Conservation (phyloP, 176 grass and related monocot species). For the Rhynchospora tenuis region DNA sequence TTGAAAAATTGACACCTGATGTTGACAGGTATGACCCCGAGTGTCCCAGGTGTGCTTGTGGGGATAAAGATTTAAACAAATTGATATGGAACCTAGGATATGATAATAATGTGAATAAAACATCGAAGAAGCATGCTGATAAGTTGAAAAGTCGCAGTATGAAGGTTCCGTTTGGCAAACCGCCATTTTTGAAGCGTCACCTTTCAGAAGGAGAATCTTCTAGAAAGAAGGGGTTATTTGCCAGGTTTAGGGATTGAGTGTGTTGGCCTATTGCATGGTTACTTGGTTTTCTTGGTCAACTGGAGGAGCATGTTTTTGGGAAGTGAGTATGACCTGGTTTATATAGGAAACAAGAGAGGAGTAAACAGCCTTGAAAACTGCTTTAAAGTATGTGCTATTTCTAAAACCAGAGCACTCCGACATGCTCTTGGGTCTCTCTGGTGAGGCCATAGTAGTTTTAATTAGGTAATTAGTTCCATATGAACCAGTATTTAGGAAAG, state of each 20-base stretch:
- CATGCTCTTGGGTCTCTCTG: constrained; percentile 18
- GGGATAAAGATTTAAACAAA: constrained; percentile 31
- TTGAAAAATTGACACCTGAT: constrained; percentile 40
- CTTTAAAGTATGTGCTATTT: background rate
- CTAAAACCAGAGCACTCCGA: constrained; percentile 22
- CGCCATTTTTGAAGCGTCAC: constrained; percentile 27
- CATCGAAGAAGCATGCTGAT: constrained; percentile 12
- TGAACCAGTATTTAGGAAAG: background rate
- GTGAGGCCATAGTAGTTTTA: background rate
- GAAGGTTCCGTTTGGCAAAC: constrained; percentile 14
- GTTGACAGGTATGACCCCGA: constrained; percentile 31
- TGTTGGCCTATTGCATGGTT: background rate
- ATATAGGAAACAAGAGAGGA: background rate
- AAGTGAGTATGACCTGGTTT: constrained; percentile 22
- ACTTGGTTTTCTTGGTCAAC: background rate
- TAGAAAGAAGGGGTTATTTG: constrained; percentile 26
- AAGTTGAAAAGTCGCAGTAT: constrained; percentile 22
- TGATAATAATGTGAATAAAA: constrained; percentile 22
- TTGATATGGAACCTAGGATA: constrained; percentile 21
- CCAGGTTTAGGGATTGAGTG: constrained; percentile 23
- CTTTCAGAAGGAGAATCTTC: constrained; percentile 27
- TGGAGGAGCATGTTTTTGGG: constrained; percentile 17
- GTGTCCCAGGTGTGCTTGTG: constrained; percentile 31
- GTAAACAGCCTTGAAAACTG: background rate
- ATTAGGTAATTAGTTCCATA: constrained; percentile 4